Evolutionary conservation across 2,329 filamentous ascomycete species (phyloP), one percentile per base, ranked within the genome.

Genomic region (Ceratocystis harringtonii): DNA sequence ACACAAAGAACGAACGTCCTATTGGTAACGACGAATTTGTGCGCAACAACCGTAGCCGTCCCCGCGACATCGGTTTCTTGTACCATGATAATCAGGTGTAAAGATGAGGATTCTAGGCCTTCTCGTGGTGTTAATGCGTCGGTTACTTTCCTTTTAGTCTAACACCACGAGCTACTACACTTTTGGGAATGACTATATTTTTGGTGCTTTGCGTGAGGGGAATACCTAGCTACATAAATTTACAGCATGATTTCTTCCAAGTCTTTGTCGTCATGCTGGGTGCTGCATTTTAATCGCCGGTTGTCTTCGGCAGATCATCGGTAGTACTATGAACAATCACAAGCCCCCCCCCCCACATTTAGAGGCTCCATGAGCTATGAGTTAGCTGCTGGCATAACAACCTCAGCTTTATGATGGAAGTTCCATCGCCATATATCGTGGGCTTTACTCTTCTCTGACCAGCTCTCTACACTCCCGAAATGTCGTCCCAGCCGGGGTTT

Each of bases 1-100:
- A 99, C 74, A 87, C 84, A 10, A 92, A 92, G 77, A 87, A 92
- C 71, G 92, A 97, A 76, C 81, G 94, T 43, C 94, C 94, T 0
- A 87, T 88, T 0, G 94, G 92, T 3, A 91, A 99, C 72, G 89
- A 88, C 65, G 88, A 94, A 10, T 97, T 99, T 72, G 91, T 96
- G 30, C 80, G 84, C 65, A 84, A 83, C 68, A 96, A 96, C 72
- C 84, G 84, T 30, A 82, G 86, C 69, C 81, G 92, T 48, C 90
- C 92, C 58, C 83, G 87, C 70, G 92, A 99, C 75, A 95, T 99
- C 68, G 86, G 88, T 71, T 99, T 97, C 73, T 84, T 90, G 69
- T 99, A 96, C 73, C 90, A 99, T 73, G 94, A 99, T 74, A 89
- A 91, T 72, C 86, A 82, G 61, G 87, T 92, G 69, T 89, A 72